phyloP scores from a whole-genome alignment of 495 filamentous ascomycete genomes.

The Recurvomyces mirabilis region DNA sequence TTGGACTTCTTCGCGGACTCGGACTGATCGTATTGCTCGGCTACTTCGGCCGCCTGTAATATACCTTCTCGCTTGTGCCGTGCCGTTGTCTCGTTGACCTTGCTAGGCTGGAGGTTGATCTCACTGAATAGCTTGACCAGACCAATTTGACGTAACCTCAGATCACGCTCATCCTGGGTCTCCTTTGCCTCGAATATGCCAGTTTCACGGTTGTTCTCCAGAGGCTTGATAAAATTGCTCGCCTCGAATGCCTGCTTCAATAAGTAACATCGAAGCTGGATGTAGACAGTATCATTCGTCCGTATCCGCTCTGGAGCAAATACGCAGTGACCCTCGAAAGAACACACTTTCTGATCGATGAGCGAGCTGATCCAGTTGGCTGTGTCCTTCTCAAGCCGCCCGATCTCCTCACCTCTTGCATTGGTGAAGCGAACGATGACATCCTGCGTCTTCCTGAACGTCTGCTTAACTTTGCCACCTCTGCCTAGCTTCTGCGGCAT shows the following conservation, averaged over 20 bases:
- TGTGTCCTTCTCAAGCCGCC: conserved; percentile 76
- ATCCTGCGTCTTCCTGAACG: conserved; percentile 46
- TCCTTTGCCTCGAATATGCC: conserved; percentile 73
- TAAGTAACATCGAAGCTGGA: conserved; percentile 74
- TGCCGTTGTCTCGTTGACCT: conserved; percentile 60
- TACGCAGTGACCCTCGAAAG: conserved; percentile 80
- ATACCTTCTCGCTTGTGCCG: conserved; percentile 72
- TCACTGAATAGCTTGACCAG: conserved; percentile 84
- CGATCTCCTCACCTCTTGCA: conserved; percentile 65
- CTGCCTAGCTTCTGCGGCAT: conserved; percentile 37
- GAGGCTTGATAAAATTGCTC: conserved; percentile 41
- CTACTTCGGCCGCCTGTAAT: conserved; percentile 73
- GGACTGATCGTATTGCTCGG: conserved; percentile 63
- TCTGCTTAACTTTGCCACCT: conserved; percentile 39
- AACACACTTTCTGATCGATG: conserved; percentile 83
- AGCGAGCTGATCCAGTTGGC: conserved; percentile 91
- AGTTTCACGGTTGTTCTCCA: conserved; percentile 59
- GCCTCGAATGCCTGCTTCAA: conserved; percentile 61
- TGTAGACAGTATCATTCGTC: conserved; percentile 83
- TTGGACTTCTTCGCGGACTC: conserved; percentile 29
- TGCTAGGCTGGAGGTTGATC: conserved; percentile 66
- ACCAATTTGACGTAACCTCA: conserved; percentile 77
- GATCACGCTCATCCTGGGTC: conserved; percentile 67
- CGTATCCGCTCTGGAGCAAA: conserved; percentile 73
- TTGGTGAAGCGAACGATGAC: conserved; percentile 93